A percentile compares a stretch with the other conserved stretches of the same genome.
Conservation (phyloP, 2,329 filamentous ascomycete genomes). For the Exophiala sp. region DNA sequence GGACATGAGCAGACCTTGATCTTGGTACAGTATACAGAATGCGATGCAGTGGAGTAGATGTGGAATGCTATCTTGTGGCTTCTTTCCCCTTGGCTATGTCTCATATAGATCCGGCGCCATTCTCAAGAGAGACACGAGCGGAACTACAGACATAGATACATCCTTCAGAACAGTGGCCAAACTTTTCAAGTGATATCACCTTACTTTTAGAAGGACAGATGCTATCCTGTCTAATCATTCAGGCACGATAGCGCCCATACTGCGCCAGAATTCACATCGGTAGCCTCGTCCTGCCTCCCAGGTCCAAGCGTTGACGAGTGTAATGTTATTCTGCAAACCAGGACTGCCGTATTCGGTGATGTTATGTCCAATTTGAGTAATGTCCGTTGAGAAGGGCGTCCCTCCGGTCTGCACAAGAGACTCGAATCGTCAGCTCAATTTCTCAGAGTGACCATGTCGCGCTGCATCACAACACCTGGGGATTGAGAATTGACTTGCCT, state of each 20-base stretch:
- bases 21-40: too few species aligned
- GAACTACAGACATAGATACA: too few species aligned
- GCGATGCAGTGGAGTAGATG: too few species aligned
- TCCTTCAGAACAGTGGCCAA: neutral
- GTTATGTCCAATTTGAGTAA: constrained; percentile 26
- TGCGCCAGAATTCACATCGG: constrained; percentile 45
- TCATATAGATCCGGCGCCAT: too few species aligned
- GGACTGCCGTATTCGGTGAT: constrained; percentile 31
- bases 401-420: constrained; percentile 38
- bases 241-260: constrained; percentile 23
- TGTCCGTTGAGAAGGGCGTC: constrained; percentile 15
- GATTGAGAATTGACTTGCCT: constrained; percentile 8
- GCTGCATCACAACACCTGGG: neutral
- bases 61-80: too few species aligned
- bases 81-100: too few species aligned
- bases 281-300: constrained; percentile 47
- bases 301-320: constrained; percentile 39
- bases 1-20: too few species aligned
- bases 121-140: neutral
- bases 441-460: neutral
- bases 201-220: neutral
- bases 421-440: neutral
- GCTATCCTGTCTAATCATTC: constrained; percentile 7
- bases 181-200: neutral
- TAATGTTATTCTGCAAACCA: constrained; percentile 38